Percentiles rank a stretch among this genome's conserved stretches.
Conservation (phyloP, 768 basidiomycete species). For the Tulasnella sp. region DNA sequence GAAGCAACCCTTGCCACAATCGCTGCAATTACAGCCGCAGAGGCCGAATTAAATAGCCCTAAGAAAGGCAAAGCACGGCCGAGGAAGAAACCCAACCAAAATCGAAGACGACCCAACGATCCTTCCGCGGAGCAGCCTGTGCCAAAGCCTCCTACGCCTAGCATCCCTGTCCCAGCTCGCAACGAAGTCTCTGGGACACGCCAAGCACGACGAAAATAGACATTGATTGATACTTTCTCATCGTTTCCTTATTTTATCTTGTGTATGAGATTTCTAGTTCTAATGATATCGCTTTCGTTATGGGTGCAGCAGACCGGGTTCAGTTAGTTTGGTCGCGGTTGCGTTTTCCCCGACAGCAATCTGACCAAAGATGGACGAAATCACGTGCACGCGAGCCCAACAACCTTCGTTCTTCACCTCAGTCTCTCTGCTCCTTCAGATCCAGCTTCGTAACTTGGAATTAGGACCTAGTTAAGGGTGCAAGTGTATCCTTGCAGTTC, state of each 20-base stretch:
- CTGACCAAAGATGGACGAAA: too few species aligned
- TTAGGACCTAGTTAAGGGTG: too few species aligned
- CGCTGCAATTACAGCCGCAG: constrained; percentile 6
- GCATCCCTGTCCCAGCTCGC: constrained; percentile 1
- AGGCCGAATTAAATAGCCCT: background rate
- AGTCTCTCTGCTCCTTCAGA: too few species aligned
- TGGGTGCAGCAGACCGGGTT: too few species aligned
- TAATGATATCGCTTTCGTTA: too few species aligned
- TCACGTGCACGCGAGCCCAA: too few species aligned
- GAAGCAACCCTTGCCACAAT: background rate
- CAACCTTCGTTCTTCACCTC: too few species aligned
- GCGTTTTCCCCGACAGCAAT: too few species aligned
- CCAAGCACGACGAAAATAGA: background rate
- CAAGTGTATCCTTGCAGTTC: background rate
- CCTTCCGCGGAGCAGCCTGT: background rate
- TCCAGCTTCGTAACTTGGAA: too few species aligned
- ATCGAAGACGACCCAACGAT: background rate
- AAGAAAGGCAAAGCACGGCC: background rate
- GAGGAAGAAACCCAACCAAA: background rate
- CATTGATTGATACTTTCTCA: background rate
- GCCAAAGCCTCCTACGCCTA: background rate
- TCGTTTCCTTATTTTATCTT: too few species aligned
- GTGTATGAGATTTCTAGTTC: too few species aligned
- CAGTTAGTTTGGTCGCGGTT: too few species aligned
- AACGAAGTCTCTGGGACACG: background rate